Evolutionary conservation across 2,329 filamentous ascomycete genomes (phyloP).

Genomic region (Didymella sp.): DNA sequence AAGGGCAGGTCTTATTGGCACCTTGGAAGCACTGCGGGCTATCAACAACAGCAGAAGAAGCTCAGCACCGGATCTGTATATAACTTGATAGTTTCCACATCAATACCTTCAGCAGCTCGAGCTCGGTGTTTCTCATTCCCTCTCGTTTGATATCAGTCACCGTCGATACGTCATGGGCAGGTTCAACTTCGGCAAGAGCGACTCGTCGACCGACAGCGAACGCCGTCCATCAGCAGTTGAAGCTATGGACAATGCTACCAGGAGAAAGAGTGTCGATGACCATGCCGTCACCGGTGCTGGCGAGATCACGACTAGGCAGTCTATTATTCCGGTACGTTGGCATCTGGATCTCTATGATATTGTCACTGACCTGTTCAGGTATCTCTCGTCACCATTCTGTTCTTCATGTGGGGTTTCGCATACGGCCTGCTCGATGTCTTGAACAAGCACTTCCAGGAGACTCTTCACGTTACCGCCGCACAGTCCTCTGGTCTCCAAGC

Average conservation of each 20-base stretch:
- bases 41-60: constrained; percentile 6
- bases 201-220: constrained; percentile 15
- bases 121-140: constrained; percentile 6
- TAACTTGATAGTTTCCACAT: constrained; percentile 5
- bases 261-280: constrained; percentile 29
- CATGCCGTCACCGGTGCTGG: constrained; percentile 33
- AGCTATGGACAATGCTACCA: constrained; percentile 23
- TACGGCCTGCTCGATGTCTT: constrained; percentile 84
- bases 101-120: constrained; percentile 14
- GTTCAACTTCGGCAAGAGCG: constrained; percentile 21
- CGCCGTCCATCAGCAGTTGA: constrained; percentile 33
- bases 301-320: constrained; percentile 63
- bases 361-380: constrained; percentile 1
- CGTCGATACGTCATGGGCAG: constrained; percentile 9
- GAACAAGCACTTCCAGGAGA: constrained; percentile 70
- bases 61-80: constrained; percentile 15
- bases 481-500: constrained; percentile 71
- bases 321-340: constrained; percentile 56
- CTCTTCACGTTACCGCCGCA: constrained; percentile 65
- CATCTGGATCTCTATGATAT: neutral
- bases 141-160: neutral
- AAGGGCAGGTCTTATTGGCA: constrained; percentile 17
- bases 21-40: constrained; percentile 15
- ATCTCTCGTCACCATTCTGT: constrained; percentile 76
- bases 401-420: constrained; percentile 87